A percentile compares a stretch with the other conserved stretches of the same genome.
phyloP scores from a whole-genome alignment of 148 eudicot genomes.

The Rhododendron henanense region DNA sequence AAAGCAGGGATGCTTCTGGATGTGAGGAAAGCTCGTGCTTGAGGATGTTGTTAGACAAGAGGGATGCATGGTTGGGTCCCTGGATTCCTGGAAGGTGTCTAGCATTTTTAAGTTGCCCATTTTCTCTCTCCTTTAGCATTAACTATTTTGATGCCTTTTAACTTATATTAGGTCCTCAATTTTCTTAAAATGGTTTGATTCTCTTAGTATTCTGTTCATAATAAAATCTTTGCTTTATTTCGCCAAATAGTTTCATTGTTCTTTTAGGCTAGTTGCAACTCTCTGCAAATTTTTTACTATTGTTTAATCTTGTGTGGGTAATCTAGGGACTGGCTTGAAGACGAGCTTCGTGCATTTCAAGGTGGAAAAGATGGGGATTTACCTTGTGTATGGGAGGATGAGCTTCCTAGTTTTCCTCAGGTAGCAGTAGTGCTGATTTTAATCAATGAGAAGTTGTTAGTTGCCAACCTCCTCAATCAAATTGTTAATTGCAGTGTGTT shows the following conservation, averaged over 20 bases:
- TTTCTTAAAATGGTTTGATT: background rate
- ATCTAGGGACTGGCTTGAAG: conserved; percentile 95
- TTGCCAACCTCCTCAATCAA: background rate
- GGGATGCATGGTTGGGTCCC: conserved; percentile 99
- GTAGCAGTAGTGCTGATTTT: conserved; percentile 28
- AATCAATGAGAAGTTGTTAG: background rate
- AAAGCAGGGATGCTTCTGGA: conserved; percentile 68
- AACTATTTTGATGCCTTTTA: background rate
- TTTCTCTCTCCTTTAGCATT: conserved; percentile 3
- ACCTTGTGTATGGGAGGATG: conserved; percentile 93
- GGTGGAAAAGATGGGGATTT: conserved; percentile 95
- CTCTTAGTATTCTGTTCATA: background rate
- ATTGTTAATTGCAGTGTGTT: background rate
- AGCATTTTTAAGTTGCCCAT: conserved; percentile 8
- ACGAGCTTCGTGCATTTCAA: conserved; percentile 95
- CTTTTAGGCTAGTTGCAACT: conserved; percentile 5
- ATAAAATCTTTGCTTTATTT: background rate
- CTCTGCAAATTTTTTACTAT: background rate
- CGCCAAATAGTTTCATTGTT: conserved; percentile 3
- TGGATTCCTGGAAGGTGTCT: conserved; percentile 98
- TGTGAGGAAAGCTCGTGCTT: conserved; percentile 97
- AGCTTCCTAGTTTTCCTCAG: conserved; percentile 92
- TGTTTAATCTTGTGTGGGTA: conserved; percentile 26
- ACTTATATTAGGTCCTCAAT: background rate
- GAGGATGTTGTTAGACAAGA: conserved; percentile 83